phyloP scores from a whole-genome alignment of 2,329 filamentous ascomycete genomes.

The Truncatella angustata region DNA sequence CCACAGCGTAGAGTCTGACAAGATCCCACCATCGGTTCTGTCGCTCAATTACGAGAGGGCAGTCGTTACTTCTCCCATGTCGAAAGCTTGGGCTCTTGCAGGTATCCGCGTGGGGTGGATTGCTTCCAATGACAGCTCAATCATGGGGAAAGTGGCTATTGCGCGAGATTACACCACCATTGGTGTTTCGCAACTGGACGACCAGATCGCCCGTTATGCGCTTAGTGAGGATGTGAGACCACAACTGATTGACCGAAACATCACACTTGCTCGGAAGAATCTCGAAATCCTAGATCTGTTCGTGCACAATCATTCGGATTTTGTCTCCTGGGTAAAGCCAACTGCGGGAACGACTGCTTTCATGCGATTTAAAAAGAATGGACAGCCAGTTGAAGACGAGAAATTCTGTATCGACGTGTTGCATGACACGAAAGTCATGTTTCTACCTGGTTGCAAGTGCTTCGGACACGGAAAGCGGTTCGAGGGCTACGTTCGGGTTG shows the following conservation, averaged over 20 bases:
- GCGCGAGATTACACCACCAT: conserved; percentile 84
- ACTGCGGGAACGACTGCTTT: conserved; percentile 79
- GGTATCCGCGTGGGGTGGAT: conserved; percentile 84
- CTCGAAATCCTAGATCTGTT: conserved; percentile 60
- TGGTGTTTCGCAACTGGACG: conserved; percentile 79
- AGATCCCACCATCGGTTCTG: conserved; percentile 62
- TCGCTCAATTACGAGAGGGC: conserved; percentile 70
- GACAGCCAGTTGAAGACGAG: conserved; percentile 67
- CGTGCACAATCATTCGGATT: conserved; percentile 58
- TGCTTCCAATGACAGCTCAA: conserved; percentile 59
- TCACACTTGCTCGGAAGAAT: conserved; percentile 60
- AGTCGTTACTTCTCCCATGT: conserved; percentile 77
- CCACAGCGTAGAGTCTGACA: conserved; percentile 57
- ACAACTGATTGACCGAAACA: conserved; percentile 54
- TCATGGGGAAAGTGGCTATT: conserved; percentile 62
- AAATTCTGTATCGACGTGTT: conserved; percentile 68
- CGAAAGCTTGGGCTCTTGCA: conserved; percentile 80
- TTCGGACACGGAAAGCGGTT: conserved; percentile 70
- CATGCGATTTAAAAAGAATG: conserved; percentile 63
- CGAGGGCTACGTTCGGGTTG: conserved; percentile 72
- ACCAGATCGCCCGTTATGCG: conserved; percentile 74
- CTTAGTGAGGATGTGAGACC: conserved; percentile 49
- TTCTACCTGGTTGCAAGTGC: conserved; percentile 70
- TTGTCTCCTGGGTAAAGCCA: conserved; percentile 67
- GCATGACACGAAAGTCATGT: conserved; percentile 67